Evolutionary conservation across 148 eudicot genomes (phyloP), one percentile per base, ranked within the genome.

Genomic region (Diospyros lotus): DNA sequence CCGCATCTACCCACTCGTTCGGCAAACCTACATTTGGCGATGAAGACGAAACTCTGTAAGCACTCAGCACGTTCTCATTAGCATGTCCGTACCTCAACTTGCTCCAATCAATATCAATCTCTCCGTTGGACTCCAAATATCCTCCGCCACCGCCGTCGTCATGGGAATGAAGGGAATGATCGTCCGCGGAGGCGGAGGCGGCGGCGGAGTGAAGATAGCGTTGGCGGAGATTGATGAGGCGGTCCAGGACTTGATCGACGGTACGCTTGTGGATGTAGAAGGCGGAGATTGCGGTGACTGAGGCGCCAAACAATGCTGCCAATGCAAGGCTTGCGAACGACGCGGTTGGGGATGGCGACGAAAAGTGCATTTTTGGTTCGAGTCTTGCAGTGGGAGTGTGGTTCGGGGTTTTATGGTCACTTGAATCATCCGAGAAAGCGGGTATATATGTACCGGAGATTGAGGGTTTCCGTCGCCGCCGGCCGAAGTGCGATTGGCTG

Each of bases 261-360:
- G 89, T 88, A 73, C 97, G 93, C 38, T 86, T 90, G 84, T 92
- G 95, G 77, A 90, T 74, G 84, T 78, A 92, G 79, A 90, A 92
- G 54, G 95, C 89, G 42, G 97, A 90, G 10, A 92, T 72, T 0
- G 97, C 93, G 93, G 88, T 87, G 2, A 90, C 80, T 12, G 97
- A 92, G n/a, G 97, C 97, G 17, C 97, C 97, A 75, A 92, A 90
- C 56, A 92, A 68, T 0, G 97, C 94, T 0, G 97, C 97, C 77
- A 90, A 68, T 73, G 93, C 89, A 28, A 92, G 79, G 48, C 90
- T 89, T 6, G 83, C 4, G 43, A 89, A 68, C 65, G 93, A 80
- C 10, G 73, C 42, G 51, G 81, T 10, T 14, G 15, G 42, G 3
- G 11, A 39, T 1, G 60, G 10, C 0, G 75, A 48, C 2, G 73